Evolutionary conservation across 2,329 filamentous ascomycete species (phyloP).

Genomic region (Penicillium italicum): DNA sequence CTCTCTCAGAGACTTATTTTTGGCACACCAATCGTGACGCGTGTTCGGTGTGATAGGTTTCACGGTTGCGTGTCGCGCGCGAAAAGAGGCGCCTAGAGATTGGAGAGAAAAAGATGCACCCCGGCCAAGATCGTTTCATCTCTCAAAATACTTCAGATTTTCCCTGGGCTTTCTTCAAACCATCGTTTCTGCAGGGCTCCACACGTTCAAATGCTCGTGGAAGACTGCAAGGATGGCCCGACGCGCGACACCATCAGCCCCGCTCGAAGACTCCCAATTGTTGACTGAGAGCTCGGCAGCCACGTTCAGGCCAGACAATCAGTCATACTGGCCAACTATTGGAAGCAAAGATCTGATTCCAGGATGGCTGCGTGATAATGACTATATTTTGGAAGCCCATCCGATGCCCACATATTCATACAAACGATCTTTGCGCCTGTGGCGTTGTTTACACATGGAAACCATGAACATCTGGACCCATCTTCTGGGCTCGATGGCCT

Average conservation of each 20-base stretch:
- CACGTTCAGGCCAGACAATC: not conserved
- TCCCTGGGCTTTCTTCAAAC: not conserved
- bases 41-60: too few species aligned
- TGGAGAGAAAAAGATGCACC: not conserved
- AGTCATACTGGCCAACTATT: constrained; percentile 19
- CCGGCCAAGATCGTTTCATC: not conserved
- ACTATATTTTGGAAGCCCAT: constrained; percentile 23
- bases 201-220: not conserved
- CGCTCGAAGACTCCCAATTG: not conserved
- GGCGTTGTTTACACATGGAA: constrained; percentile 15
- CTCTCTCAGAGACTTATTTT: too few species aligned
- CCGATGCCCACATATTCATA: constrained; percentile 29
- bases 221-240: not conserved
- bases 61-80: too few species aligned
- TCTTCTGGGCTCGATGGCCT: not conserved
- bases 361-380: constrained; percentile 27
- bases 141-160: not conserved
- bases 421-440: constrained; percentile 19
- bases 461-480: constrained; percentile 15
- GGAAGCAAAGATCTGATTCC: constrained; percentile 25
- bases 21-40: too few species aligned
- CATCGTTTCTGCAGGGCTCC: not conserved
- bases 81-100: not conserved
- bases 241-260: not conserved
- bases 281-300: not conserved